Percentiles rank a stretch among this genome's conserved stretches.
Evolutionary conservation across 139 green algal species (phyloP).

Genomic region (Volvox africanus): DNA sequence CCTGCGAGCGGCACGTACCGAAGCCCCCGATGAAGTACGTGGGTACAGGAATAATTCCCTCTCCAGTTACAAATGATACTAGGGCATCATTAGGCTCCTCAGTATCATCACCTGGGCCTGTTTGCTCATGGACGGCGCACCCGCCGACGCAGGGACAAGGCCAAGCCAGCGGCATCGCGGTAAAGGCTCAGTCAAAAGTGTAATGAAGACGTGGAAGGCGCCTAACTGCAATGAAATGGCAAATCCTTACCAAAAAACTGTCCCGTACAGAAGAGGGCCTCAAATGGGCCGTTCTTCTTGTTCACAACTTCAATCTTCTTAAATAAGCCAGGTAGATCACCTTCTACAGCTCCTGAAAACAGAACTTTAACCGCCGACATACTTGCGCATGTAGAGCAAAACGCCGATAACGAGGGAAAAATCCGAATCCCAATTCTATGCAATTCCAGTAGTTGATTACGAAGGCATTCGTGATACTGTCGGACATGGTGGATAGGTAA

Average conservation of each 20-base stretch:
- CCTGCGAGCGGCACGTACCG: constrained; percentile 43
- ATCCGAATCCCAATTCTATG: too few relatives aligned
- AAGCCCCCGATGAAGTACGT: constrained; percentile 85
- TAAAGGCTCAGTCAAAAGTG: too few relatives aligned
- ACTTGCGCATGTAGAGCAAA: too few relatives aligned
- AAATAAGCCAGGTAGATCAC: constrained; percentile 49
- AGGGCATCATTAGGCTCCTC: constrained; percentile 30
- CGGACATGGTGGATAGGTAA: too few relatives aligned
- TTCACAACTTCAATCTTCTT: constrained; percentile 59
- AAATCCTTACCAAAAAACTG: constrained; percentile 58
- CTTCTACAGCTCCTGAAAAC: constrained; percentile 51
- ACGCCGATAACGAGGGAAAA: too few relatives aligned
- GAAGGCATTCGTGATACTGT: too few relatives aligned
- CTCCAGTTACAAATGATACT: constrained; percentile 63
- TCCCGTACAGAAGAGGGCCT: constrained; percentile 57
- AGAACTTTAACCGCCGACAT: constrained; percentile 54
- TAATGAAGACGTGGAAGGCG: too few relatives aligned
- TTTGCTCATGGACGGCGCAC: not conserved
- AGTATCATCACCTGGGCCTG: constrained; percentile 30
- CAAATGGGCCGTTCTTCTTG: constrained; percentile 62
- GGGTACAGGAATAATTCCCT: constrained; percentile 66
- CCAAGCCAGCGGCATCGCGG: too few relatives aligned
- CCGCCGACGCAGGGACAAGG: too few relatives aligned
- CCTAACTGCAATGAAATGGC: too few relatives aligned
- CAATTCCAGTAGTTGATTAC: too few relatives aligned